These are phyloP conservation scores for Candida ponderosae DNA, from an alignment of 805 yeast species.

Conservation along the genomic window DNA sequence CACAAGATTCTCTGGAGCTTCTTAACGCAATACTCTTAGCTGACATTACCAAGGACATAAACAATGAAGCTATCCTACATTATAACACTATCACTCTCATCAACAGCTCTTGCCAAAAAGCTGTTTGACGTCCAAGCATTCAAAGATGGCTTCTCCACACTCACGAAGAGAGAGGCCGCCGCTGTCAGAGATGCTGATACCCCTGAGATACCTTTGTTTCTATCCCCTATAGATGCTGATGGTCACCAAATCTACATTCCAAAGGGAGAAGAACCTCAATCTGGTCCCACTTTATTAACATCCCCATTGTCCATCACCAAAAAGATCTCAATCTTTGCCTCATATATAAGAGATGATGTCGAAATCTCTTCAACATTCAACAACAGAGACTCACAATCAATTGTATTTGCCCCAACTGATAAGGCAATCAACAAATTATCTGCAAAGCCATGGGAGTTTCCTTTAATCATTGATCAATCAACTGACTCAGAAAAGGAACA, in stretches of 20 bases:
- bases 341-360: conserved; percentile 60
- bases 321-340: conserved; percentile 54
- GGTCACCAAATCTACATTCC: conserved; percentile 9
- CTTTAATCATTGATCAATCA: conserved; percentile 35
- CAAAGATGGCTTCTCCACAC: not conserved
- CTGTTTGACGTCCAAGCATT: not conserved
- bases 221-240: conserved; percentile 2
- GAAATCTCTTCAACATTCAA: conserved; percentile 42
- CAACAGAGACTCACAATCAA: conserved; percentile 28
- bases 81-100: not conserved
- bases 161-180: not conserved
- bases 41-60: too few relatives aligned
- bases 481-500: conserved; percentile 30
- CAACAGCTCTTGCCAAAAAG: not conserved
- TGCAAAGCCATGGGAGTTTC: conserved; percentile 81
- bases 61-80: not conserved
- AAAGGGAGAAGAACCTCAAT: conserved; percentile 21
- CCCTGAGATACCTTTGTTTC: too few relatives aligned
- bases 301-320: conserved; percentile 23
- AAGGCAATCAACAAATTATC: conserved; percentile 42
- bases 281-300: conserved; percentile 20
- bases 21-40: too few relatives aligned
- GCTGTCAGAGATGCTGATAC: not conserved
- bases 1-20: too few relatives aligned
- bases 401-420: conserved; percentile 70